Evolutionary conservation across 2,329 filamentous ascomycete genomes (phyloP), one percentile per base, ranked within the genome.

Genomic region (Fusarium sp.): DNA sequence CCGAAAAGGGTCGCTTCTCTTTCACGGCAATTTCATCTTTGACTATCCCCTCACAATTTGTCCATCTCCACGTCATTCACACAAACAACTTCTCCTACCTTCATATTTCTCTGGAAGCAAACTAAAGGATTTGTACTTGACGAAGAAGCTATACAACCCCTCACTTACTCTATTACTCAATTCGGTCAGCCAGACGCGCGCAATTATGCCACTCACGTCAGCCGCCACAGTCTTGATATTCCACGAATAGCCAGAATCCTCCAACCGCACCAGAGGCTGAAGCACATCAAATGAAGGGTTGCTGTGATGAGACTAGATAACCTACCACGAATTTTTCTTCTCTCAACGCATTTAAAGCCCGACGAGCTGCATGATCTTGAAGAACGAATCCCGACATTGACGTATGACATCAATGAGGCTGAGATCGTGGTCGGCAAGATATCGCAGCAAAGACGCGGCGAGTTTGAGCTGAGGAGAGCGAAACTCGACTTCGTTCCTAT

Each of bases 371-470:
- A 90, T 53, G 80, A 85, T 35, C 78, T 93, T 17, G 91, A 94
- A 77, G 87, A 90, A 30, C 85, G 85, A 26, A 87, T 97, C 13
- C 83, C 86, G 7, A 86, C 85, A 1, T 78, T 96, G 57, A 95
- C 93, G 0, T 91, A 91, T 64, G 88, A 95, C 78, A 84, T 92
- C 56, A 84, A 85, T 17, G 92, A 95, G 79, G 94, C 94, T 2
- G 85, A 88, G 7, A 80, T 98, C 6, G 85, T 97, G 4, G 79
- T 98, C 33, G 94, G 92, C 4, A 93, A 90, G 71, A 86, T 97
- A 37, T 85, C 85, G 1, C 91, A 89, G 60, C 90, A 88, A 70
- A 87, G 89, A 74, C 87, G 95, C 20, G 93, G 93, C 2, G 85
- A 88, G 49, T 90, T 97, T 74, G 95, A 98, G 80, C 83, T 98